Evolutionary conservation across 2,329 filamentous ascomycete species (phyloP).

Genomic region (Mycogone perniciosa): DNA sequence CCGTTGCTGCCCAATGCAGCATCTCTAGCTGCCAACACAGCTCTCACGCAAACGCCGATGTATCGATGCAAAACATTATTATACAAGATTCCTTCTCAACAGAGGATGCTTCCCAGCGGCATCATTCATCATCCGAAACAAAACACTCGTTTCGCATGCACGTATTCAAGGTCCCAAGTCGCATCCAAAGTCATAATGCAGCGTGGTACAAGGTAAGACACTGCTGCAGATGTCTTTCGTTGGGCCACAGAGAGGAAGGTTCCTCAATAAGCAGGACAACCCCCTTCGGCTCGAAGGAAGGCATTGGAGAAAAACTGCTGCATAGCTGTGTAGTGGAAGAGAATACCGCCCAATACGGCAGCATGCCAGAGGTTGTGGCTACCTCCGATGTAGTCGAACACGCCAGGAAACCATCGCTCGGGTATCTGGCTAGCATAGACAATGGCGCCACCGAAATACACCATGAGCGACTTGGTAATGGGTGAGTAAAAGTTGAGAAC

Average conservation of each 20-base stretch:
- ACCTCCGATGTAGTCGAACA: constrained; percentile 91
- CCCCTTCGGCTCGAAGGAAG: constrained; percentile 59
- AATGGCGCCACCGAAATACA: constrained; percentile 78
- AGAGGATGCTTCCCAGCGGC: no score
- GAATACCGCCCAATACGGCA: constrained; percentile 85
- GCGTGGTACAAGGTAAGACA: neutral
- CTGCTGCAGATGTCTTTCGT: neutral
- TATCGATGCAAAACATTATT: no score
- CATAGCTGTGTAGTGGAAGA: constrained; percentile 98
- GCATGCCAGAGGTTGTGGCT: constrained; percentile 98
- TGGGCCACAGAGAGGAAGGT: neutral
- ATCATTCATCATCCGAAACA: no score
- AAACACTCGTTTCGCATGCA: no score
- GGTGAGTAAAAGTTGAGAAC: constrained; percentile 86
- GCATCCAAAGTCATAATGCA: neutral
- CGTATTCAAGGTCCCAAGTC: no score
- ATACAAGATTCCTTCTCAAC: no score
- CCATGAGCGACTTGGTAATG: constrained; percentile 75
- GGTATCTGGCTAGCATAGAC: constrained; percentile 90
- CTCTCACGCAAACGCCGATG: no score
- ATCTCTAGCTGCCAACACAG: no score
- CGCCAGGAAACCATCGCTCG: constrained; percentile 85
- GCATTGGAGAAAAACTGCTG: constrained; percentile 83
- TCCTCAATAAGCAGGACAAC: constrained; percentile 48
- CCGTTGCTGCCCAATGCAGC: no score